Conservation (phyloP, 2,329 filamentous ascomycete species). For the Tolypocladium tropicale region DNA sequence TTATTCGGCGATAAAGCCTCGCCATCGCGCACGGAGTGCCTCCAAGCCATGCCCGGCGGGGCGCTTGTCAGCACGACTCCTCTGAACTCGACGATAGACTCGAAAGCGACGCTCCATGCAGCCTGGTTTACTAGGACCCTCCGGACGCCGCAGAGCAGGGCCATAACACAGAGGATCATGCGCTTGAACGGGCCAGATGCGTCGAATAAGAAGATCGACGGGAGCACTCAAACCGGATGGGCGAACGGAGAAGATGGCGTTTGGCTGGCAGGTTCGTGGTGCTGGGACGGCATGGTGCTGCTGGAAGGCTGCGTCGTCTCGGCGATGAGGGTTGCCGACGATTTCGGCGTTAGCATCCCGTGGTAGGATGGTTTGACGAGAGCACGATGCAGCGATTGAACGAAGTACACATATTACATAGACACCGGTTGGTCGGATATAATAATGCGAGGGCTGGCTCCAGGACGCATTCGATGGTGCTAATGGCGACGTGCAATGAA, state of each 20-base stretch:
- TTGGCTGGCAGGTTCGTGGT: constrained; percentile 49
- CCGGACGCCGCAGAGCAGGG: constrained; percentile 35
- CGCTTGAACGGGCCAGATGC: constrained; percentile 2
- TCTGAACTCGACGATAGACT: constrained; percentile 22
- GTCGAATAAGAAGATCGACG: constrained; percentile 2
- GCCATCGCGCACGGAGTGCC: constrained; percentile 33
- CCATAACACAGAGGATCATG: constrained; percentile 36
- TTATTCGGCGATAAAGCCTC: constrained; percentile 16
- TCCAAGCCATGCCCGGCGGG: constrained; percentile 40
- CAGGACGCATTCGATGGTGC: too few species aligned
- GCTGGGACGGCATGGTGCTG: constrained; percentile 55
- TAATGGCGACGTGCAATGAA: too few species aligned
- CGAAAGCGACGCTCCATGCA: constrained; percentile 29
- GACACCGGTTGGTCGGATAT: not conserved
- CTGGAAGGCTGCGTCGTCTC: constrained; percentile 51
- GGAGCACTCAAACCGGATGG: constrained; percentile 22
- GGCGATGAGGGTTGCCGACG: constrained; percentile 43
- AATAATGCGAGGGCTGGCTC: too few species aligned
- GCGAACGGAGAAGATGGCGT: constrained; percentile 42
- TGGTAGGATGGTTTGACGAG: constrained; percentile 12
- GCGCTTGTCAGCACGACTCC: constrained; percentile 44
- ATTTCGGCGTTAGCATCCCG: constrained; percentile 35
- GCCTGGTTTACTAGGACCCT: constrained; percentile 42
- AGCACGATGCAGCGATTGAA: not conserved
- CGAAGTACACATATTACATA: not conserved